Conservation (phyloP, 805 yeast genomes). For the Barnettozyma vustinii region DNA sequence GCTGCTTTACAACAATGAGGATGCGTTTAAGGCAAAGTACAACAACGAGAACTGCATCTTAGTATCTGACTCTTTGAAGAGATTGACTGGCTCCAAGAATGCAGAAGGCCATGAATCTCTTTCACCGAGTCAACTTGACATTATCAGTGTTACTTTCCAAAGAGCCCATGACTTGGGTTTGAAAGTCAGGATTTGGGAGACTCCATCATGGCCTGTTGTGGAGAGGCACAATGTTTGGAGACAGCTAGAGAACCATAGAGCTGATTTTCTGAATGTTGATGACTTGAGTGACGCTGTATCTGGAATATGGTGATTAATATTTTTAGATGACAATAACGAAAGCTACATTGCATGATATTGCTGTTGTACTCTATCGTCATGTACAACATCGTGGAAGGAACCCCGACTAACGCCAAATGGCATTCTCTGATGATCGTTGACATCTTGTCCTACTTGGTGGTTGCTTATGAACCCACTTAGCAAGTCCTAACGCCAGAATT, state of each 20-base stretch:
- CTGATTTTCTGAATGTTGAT: conserved; percentile 61
- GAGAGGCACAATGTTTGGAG: conserved; percentile 43
- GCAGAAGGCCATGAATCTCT: conserved; percentile 21
- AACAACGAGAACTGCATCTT: conserved; percentile 26
- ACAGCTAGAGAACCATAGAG: conserved; percentile 40
- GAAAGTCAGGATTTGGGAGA: conserved; percentile 66
- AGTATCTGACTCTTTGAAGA: conserved; percentile 41
- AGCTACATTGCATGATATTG: background rate
- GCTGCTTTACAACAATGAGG: conserved; percentile 6
- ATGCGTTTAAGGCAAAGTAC: conserved; percentile 9
- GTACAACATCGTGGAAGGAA: no score
- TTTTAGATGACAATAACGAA: background rate
- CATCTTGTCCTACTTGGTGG: no score
- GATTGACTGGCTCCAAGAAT: conserved; percentile 13
- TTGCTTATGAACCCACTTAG: no score
- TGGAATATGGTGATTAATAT: background rate
- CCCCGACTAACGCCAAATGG: no score
- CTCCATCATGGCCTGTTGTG: conserved; percentile 57
- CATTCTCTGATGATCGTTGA: no score
- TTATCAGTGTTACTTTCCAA: conserved; percentile 24
- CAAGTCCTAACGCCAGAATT: no score
- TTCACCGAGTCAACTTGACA: conserved; percentile 27
- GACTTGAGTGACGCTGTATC: conserved; percentile 39
- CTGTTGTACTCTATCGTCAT: no score
- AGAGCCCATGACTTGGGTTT: conserved; percentile 46